Evolutionary conservation across 768 basidiomycete species (phyloP).

Genomic region (Brasilioporus rufonigricans): DNA sequence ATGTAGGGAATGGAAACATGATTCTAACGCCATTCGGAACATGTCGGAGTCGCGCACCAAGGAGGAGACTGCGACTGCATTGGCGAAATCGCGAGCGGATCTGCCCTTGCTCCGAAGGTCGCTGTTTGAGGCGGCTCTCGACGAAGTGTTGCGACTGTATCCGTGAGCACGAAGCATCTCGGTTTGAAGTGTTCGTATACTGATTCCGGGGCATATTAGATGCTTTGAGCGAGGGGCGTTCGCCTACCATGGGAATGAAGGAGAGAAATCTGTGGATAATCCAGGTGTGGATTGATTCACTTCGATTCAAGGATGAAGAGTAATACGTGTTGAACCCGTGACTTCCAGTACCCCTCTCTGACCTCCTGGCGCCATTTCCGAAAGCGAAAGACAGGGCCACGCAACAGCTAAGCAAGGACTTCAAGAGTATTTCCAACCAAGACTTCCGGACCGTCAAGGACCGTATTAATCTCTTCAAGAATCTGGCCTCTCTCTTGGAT

Average conservation of each 20-base stretch:
- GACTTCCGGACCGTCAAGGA: slow-evolving; percentile 18
- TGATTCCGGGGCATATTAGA: not conserved
- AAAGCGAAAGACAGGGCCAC: slow-evolving; percentile 1
- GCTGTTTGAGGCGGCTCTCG: slow-evolving; percentile 26
- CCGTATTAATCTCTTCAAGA: slow-evolving; percentile 10
- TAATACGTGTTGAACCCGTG: not conserved
- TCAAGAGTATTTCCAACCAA: slow-evolving; percentile 1
- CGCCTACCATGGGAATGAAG: not conserved
- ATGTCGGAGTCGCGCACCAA: not conserved
- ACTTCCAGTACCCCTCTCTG: slow-evolving; percentile 9
- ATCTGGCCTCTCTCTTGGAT: not conserved
- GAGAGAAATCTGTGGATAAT: not conserved
- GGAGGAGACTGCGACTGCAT: not conserved
- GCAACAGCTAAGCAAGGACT: not conserved
- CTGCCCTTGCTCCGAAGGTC: slow-evolving; percentile 9
- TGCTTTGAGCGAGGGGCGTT: slow-evolving; percentile 18
- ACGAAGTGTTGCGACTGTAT: slow-evolving; percentile 20
- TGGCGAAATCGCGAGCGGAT: slow-evolving; percentile 3
- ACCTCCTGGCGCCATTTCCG: slow-evolving; percentile 10
- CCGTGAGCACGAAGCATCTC: slow-evolving; percentile 14
- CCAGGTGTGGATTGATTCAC: slow-evolving; percentile 1
- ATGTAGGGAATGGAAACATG: slow-evolving; percentile 26
- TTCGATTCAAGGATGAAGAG: not conserved
- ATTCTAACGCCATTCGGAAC: not conserved
- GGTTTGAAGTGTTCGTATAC: not conserved